These are phyloP conservation scores for Starmera amethionina DNA, from an alignment of 805 yeast species.

Conservation along the genomic window DNA sequence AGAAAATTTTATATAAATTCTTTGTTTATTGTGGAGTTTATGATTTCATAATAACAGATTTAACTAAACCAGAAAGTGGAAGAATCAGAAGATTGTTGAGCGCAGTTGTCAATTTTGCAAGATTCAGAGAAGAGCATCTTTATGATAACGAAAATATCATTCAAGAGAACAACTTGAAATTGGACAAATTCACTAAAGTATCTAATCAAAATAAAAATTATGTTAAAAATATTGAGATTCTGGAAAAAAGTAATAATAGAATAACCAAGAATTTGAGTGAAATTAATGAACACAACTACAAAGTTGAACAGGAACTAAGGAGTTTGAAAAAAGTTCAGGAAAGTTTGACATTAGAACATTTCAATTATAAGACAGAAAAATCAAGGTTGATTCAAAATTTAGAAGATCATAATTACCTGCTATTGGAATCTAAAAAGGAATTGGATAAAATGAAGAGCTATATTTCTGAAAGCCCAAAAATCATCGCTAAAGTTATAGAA, in stretches of 20 bases:
- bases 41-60: conserved; percentile 68
- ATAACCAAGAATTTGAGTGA: conserved; percentile 27
- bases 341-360: conserved; percentile 48
- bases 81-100: conserved; percentile 60
- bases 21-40: conserved; percentile 64
- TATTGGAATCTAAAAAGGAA: conserved; percentile 47
- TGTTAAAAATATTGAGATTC: conserved; percentile 24
- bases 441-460: conserved; percentile 51
- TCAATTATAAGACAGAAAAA: conserved; percentile 55
- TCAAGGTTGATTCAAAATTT: conserved; percentile 43
- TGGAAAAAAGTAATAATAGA: conserved; percentile 20
- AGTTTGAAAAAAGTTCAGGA: conserved; percentile 56
- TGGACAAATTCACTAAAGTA: conserved; percentile 34
- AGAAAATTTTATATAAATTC: conserved; percentile 50
- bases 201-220: conserved; percentile 30
- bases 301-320: conserved; percentile 53
- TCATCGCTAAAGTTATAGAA: conserved; percentile 39
- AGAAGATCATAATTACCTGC: conserved; percentile 49
- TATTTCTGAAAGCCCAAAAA: conserved; percentile 49
- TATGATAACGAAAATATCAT: conserved; percentile 59
- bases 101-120: conserved; percentile 77
- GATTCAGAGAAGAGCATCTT: conserved; percentile 72
- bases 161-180: conserved; percentile 38
- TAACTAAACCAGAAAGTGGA: conserved; percentile 65
- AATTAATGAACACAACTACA: conserved; percentile 38